A percentile compares a stretch with the other conserved stretches of the same genome.
These are phyloP conservation scores for Filobasidium wieringae DNA, from an alignment of 768 basidiomycete species.

Conservation along the genomic window DNA sequence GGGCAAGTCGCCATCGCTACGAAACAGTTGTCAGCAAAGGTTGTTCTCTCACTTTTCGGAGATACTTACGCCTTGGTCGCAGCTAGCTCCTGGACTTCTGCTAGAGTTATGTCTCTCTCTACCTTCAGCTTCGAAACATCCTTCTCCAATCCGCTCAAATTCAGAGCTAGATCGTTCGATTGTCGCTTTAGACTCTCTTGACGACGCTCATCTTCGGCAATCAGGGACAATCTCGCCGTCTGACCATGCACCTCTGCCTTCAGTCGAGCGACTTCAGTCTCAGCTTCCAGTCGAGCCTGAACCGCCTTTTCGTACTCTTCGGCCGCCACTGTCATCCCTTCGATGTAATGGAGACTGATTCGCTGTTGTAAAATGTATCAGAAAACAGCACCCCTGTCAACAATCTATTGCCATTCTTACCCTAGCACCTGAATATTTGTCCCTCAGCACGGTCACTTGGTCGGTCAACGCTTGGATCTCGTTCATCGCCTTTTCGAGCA, in stretches of 20 bases:
- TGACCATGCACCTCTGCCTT: conserved; percentile 79
- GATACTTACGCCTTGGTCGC: conserved; percentile 55
- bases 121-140: conserved; percentile 76
- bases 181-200: conserved; percentile 66
- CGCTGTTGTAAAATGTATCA: conserved; percentile 46
- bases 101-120: conserved; percentile 80
- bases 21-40: neutral
- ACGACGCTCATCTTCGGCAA: conserved; percentile 64
- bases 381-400: neutral
- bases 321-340: conserved; percentile 82
- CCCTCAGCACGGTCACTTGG: conserved; percentile 55
- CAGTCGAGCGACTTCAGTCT: conserved; percentile 78
- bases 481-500: conserved; percentile 58
- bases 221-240: conserved; percentile 69
- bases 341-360: conserved; percentile 79
- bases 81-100: conserved; percentile 83
- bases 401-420: too few species aligned
- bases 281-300: conserved; percentile 73
- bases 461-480: conserved; percentile 55
- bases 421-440: conserved; percentile 73
- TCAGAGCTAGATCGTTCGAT: conserved; percentile 64
- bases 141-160: conserved; percentile 63
- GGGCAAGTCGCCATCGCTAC: conserved; percentile 39
- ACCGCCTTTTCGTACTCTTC: conserved; percentile 89
- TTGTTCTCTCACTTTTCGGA: neutral